A percentile compares a stretch with the other conserved stretches of the same genome.
Conservation (phyloP, 2,329 filamentous ascomycete genomes). For the Cryphonectria radicalis region DNA sequence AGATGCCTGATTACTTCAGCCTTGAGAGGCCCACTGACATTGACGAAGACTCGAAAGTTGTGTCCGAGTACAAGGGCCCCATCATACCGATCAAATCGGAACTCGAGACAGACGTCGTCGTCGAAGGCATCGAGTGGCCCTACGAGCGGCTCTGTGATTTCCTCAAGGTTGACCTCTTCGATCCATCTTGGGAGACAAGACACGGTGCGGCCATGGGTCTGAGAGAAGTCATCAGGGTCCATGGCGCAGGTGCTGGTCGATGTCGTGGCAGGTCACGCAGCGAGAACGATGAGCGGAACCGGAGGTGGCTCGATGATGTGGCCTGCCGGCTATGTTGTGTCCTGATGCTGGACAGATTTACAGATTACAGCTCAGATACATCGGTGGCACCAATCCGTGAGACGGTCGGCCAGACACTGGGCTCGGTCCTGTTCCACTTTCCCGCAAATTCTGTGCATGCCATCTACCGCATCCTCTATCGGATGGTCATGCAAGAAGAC, state of each 20-base stretch:
- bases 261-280: conserved; percentile 67
- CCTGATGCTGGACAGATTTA: conserved; percentile 96
- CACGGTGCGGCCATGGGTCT: conserved; percentile 96
- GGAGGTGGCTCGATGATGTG: conserved; percentile 88
- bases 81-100: conserved; percentile 82
- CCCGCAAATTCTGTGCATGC: conserved; percentile 77
- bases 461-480: conserved; percentile 82
- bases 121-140: conserved; percentile 87
- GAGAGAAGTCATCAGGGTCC: conserved; percentile 88
- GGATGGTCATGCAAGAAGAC: conserved; percentile 90
- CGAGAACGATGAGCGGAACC: conserved; percentile 81
- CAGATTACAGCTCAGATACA: conserved; percentile 96
- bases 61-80: conserved; percentile 93
- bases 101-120: conserved; percentile 75
- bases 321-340: conserved; percentile 95
- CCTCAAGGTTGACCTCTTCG: conserved; percentile 90
- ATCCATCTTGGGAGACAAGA: conserved; percentile 90
- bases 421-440: conserved; percentile 84
- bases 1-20: conserved; percentile 84
- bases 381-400: conserved; percentile 96
- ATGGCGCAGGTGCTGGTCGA: conserved; percentile 86
- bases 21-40: conserved; percentile 76
- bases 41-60: conserved; percentile 89
- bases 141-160: conserved; percentile 94
- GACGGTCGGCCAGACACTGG: conserved; percentile 91